Base-by-base conservation (phyloP, 2,329 filamentous ascomycete genomes). In the Aspergillus sp. region DNA sequence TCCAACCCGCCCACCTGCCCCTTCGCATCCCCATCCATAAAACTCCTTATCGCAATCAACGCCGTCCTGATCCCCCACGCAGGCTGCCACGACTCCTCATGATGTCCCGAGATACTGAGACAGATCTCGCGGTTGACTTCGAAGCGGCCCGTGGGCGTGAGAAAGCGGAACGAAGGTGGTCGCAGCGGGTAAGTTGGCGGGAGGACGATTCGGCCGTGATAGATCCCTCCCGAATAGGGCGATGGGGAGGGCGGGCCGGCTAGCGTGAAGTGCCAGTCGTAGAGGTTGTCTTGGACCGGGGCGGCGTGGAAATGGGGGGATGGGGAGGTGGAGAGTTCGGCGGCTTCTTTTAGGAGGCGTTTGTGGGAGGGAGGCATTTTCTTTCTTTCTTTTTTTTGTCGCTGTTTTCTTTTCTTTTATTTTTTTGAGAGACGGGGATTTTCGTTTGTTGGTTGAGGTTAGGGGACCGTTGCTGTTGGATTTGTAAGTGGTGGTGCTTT, bases 261-360 rank as follows among this genome's bases (percentile, higher is more conserved):
- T n/a, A 99, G 83, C 0, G 95, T 99, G 79, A 98, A 99, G 81
- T 99, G 95, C 95, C 95, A 99, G 78, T 98, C 93, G 78, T 96
- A 96, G 56, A 99, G 87, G 77, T 98, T 92, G 73, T 98, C 94
- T 63, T 94, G 86, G 45, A 79, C 74, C 0, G 95, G 95, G 4
- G 88, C 83, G 46, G 94, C 95, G 67, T 89, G 86, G 78, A 94
- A 96, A 79, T 96, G 92, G 56, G 90, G 82, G 2, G 91, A 95
- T 4, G 94, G 92, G 42, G 90, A 85, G 59, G 82, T 83, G 61
- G 91, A 87, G 57, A 99, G 86, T 75, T 98, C 95, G 60, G 90
- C 84, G 59, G 94, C 93, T 86, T 98, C 95, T 77, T 91, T 92
- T 72, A 97, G 69, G 24, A 74, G 71, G 53, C 72, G 72, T 49